phyloP scores from a whole-genome alignment of 164 flowering plant genomes.

The Berberis vulgaris region DNA sequence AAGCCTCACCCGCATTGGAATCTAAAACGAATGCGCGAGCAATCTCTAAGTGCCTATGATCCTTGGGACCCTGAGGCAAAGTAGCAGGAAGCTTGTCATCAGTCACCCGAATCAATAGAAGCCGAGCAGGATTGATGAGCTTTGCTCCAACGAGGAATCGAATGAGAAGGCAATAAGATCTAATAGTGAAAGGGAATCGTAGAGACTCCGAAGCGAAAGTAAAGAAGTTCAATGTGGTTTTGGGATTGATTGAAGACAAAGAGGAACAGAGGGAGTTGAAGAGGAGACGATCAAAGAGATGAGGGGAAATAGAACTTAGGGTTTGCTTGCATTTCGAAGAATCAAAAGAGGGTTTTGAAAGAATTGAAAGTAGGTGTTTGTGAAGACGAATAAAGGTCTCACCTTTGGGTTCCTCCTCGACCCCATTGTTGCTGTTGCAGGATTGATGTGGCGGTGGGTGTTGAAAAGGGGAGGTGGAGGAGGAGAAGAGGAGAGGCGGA shows the following conservation, averaged over 20 bases:
- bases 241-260: slow-evolving; percentile 8
- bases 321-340: slow-evolving; percentile 25
- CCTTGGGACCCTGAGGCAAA: slow-evolving; percentile 2
- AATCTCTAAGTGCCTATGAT: background rate
- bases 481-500: too few relatives aligned
- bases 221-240: background rate
- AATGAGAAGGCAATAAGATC: background rate
- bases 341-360: slow-evolving; percentile 10
- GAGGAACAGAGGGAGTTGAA: slow-evolving; percentile 34
- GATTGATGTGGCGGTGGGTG: too few relatives aligned
- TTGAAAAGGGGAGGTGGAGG: too few relatives aligned
- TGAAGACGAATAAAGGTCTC: background rate
- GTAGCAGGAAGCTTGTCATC: slow-evolving; percentile 38
- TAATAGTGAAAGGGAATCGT: slow-evolving; percentile 29
- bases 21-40: background rate
- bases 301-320: background rate
- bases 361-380: background rate
- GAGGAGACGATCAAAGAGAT: slow-evolving; percentile 25
- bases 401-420: too few relatives aligned
- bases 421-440: too few relatives aligned
- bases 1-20: slow-evolving; percentile 5
- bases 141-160: background rate
- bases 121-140: background rate
- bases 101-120: slow-evolving; percentile 53
- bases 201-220: slow-evolving; percentile 25